A percentile compares a stretch with the other conserved stretches of the same genome.
These are phyloP conservation scores for Acarospora socialis DNA, from an alignment of 2,329 filamentous ascomycete genomes.

Conservation along the genomic window DNA sequence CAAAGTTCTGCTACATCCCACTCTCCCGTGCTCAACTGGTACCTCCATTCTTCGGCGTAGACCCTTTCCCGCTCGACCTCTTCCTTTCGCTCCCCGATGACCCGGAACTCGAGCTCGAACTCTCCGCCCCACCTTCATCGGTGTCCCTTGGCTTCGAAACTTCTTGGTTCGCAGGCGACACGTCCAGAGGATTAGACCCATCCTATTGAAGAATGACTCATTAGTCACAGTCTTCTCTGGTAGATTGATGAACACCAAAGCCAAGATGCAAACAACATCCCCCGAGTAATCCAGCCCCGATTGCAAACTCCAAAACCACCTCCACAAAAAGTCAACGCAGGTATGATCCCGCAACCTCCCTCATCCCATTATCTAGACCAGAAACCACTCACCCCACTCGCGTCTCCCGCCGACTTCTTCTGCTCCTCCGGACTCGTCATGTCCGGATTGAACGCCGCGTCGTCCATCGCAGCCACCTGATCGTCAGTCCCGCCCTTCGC, in stretches of 20 bases:
- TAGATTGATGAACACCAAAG: not conserved
- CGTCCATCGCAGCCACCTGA: slow-evolving; percentile 38
- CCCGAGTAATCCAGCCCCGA: too few relatives aligned
- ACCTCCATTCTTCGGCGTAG: slow-evolving; percentile 25
- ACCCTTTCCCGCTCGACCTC: slow-evolving; percentile 26
- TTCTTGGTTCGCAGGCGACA: slow-evolving; percentile 46
- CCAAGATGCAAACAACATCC: not conserved
- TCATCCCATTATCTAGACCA: not conserved
- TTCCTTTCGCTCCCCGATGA: slow-evolving; percentile 20
- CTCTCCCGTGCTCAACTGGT: too few relatives aligned
- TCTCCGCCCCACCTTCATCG: slow-evolving; percentile 30
- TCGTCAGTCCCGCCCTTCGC: slow-evolving; percentile 53
- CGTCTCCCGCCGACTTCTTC: slow-evolving; percentile 24
- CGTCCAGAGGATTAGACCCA: slow-evolving; percentile 39
- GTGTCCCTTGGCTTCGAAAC: slow-evolving; percentile 36
- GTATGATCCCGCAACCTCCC: too few relatives aligned
- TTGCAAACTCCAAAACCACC: not conserved
- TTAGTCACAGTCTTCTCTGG: not conserved
- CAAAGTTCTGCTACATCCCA: too few relatives aligned
- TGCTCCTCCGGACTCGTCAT: slow-evolving; percentile 53
- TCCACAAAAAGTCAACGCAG: too few relatives aligned
- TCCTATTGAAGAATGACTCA: slow-evolving; percentile 13
- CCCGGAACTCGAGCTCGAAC: slow-evolving; percentile 9
- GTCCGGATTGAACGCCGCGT: slow-evolving; percentile 54
- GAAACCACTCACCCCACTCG: slow-evolving; percentile 17